Conservation (phyloP, 305 asterid species). For the Coffea humblotiana region DNA sequence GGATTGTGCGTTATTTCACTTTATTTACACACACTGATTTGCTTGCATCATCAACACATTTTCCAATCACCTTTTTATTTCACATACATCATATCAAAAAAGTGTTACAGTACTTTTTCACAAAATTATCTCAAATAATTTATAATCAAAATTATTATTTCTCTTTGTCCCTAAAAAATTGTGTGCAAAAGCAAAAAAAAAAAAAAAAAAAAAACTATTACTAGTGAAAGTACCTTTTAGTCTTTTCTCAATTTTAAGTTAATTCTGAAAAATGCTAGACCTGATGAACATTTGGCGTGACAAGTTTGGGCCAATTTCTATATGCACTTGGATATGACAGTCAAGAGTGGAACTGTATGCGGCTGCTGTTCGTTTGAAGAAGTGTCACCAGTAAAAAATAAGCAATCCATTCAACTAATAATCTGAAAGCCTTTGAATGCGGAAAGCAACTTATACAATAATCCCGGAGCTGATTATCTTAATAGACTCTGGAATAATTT, state of each 20-base stretch:
- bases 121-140: no score
- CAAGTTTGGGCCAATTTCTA: neutral
- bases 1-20: no score
- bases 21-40: no score
- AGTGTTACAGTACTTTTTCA: no score
- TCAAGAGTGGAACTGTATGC: neutral
- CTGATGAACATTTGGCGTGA: neutral
- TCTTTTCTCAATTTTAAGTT: neutral
- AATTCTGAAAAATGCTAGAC: neutral
- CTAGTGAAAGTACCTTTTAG: no score
- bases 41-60: no score
- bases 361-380: neutral
- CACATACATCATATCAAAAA: no score
- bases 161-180: neutral
- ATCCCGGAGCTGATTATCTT: neutral
- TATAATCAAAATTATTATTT: no score
- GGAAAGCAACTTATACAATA: slow-evolving; percentile 4
- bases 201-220: neutral
- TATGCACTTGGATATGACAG: neutral
- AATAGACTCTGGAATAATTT: slow-evolving; percentile 6
- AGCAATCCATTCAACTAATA: neutral
- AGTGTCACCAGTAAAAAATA: neutral
- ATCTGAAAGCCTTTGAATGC: slow-evolving; percentile 13
- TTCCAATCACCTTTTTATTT: no score
- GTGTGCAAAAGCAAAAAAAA: no score